These are phyloP conservation scores for Ceratocystis papillata DNA, from an alignment of 2,329 filamentous ascomycete species.

Conservation along the genomic window DNA sequence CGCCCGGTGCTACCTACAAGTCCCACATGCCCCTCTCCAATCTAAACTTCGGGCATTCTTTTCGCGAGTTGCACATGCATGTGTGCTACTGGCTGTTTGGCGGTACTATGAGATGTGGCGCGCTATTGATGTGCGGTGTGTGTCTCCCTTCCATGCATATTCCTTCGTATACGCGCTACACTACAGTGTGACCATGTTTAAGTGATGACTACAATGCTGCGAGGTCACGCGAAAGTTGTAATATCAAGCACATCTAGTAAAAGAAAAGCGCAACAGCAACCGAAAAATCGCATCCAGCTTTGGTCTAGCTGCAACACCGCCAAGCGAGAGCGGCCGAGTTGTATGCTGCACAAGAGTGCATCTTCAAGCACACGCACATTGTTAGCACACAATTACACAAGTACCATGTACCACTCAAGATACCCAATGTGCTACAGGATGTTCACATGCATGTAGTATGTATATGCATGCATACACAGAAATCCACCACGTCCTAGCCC, in stretches of 20 bases:
- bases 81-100: too few relatives aligned
- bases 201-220: background rate
- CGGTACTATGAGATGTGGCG: background rate
- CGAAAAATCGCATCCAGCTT: background rate
- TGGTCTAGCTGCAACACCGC: background rate
- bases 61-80: too few relatives aligned
- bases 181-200: background rate
- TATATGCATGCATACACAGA: background rate
- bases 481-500: background rate
- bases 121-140: background rate
- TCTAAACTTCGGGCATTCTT: too few relatives aligned
- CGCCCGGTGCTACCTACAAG: too few relatives aligned
- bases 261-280: background rate
- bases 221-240: background rate
- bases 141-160: conserved; percentile 5
- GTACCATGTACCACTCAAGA: too few relatives aligned
- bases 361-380: background rate
- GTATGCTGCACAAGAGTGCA: too few relatives aligned
- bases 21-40: too few relatives aligned
- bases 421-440: too few relatives aligned
- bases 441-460: background rate
- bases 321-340: background rate
- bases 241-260: background rate
- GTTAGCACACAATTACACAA: background rate
- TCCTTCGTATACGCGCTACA: conserved; percentile 1